These are phyloP conservation scores for Cryphonectria naterciae DNA, from an alignment of 2,329 filamentous ascomycete species.

Conservation along the genomic window DNA sequence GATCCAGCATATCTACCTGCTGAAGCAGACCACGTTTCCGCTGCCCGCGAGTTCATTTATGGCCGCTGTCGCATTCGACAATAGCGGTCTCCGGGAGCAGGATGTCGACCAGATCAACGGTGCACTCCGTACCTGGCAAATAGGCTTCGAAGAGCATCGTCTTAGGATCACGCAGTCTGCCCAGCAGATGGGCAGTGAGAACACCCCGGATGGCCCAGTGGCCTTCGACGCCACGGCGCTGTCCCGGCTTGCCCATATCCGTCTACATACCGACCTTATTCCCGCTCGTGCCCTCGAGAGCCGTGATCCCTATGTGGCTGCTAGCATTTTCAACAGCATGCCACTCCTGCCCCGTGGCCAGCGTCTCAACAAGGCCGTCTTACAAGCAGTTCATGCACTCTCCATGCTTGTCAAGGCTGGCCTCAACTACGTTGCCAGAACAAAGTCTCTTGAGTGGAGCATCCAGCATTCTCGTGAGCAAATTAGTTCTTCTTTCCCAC, in stretches of 20 bases:
- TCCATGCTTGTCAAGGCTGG: slow-evolving; percentile 68
- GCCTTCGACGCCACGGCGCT: slow-evolving; percentile 68
- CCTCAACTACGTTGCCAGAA: slow-evolving; percentile 64
- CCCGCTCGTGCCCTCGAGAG: slow-evolving; percentile 67
- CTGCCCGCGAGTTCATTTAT: slow-evolving; percentile 33
- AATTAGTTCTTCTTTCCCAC: neutral
- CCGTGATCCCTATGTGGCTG: slow-evolving; percentile 65
- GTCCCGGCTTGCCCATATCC: slow-evolving; percentile 64
- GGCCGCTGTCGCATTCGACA: slow-evolving; percentile 52
- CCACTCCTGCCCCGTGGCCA: slow-evolving; percentile 62
- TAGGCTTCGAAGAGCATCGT: slow-evolving; percentile 60
- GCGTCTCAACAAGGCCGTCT: slow-evolving; percentile 65
- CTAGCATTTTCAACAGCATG: slow-evolving; percentile 61
- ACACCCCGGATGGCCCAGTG: slow-evolving; percentile 62
- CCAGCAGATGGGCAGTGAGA: slow-evolving; percentile 52
- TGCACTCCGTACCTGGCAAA: slow-evolving; percentile 61
- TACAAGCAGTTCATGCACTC: slow-evolving; percentile 70
- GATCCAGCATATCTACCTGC: slow-evolving; percentile 72
- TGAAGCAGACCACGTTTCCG: slow-evolving; percentile 63
- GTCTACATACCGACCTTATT: slow-evolving; percentile 67
- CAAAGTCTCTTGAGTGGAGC: slow-evolving; percentile 65
- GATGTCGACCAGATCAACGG: slow-evolving; percentile 61
- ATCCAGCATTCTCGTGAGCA: slow-evolving; percentile 64
- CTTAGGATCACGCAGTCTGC: slow-evolving; percentile 53
- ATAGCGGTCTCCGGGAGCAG: slow-evolving; percentile 55